Conservation (phyloP, 164 flowering plant genomes). For the Chimonanthus praecox region DNA sequence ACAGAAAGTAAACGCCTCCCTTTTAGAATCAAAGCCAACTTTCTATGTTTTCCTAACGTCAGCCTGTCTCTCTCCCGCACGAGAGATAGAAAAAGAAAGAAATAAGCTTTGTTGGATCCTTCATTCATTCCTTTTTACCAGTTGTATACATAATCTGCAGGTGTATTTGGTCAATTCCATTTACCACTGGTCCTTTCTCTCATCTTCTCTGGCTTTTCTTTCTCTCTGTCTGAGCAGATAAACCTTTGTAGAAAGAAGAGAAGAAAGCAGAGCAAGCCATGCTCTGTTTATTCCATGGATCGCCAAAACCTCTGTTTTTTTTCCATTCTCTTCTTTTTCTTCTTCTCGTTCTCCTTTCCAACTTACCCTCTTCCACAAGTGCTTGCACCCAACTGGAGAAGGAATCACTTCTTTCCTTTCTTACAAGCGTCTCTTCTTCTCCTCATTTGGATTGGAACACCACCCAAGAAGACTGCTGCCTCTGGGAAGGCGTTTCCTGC, state of each 20-base stretch:
- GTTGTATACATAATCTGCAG: not conserved
- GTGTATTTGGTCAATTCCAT: not conserved
- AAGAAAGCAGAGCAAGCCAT: not conserved
- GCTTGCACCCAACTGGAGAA: conserved; percentile 37
- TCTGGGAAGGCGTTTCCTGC: conserved; percentile 53
- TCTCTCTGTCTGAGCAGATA: not conserved
- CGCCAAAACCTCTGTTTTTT: not conserved
- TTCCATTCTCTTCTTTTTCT: not conserved
- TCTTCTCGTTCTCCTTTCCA: not conserved
- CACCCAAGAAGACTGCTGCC: conserved; percentile 33
- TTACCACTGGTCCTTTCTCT: not conserved
- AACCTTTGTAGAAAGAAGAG: not conserved
- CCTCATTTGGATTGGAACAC: conserved; percentile 34
- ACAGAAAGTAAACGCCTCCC: too few species aligned
- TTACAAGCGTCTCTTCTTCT: conserved; percentile 7
- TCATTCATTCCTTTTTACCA: not conserved
- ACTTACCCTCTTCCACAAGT: not conserved
- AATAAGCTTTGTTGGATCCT: not conserved
- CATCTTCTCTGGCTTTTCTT: not conserved
- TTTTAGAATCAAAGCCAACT: too few species aligned
- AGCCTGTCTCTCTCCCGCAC: too few species aligned
- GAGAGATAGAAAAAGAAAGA: too few species aligned
- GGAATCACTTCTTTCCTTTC: conserved; percentile 31
- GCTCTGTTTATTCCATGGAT: not conserved
- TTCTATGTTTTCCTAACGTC: too few species aligned